Conservation (phyloP, 371 early-diverging fungal genomes). For the Chytridium lagenaria region DNA sequence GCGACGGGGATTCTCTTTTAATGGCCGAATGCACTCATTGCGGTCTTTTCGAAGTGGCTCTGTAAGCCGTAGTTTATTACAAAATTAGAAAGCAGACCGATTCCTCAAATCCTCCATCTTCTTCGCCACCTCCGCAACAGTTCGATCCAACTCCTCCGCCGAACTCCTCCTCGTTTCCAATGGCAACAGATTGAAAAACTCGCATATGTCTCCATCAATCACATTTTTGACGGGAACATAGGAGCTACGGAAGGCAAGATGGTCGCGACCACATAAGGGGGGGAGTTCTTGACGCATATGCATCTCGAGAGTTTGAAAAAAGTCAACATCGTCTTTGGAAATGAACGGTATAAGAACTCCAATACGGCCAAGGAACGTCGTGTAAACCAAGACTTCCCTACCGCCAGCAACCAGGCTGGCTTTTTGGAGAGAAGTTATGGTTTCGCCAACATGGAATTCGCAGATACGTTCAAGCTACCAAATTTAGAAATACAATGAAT, state of each 20-base stretch:
- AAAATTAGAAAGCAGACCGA: constrained; percentile 52
- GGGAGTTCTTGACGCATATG: constrained; percentile 79
- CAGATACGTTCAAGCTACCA: constrained; percentile 63
- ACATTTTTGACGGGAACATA: constrained; percentile 83
- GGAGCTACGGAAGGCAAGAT: constrained; percentile 79
- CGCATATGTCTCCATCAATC: constrained; percentile 94
- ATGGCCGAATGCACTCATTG: not conserved
- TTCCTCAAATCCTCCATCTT: constrained; percentile 78
- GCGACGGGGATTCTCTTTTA: not conserved
- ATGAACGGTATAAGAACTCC: constrained; percentile 86
- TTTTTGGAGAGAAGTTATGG: constrained; percentile 79
- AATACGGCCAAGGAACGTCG: constrained; percentile 84
- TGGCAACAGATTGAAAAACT: constrained; percentile 72
- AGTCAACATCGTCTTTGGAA: constrained; percentile 88
- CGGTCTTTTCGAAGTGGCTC: not conserved
- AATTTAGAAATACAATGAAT: too few relatives aligned
- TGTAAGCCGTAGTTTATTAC: not conserved
- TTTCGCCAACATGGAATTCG: constrained; percentile 87
- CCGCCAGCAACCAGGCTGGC: constrained; percentile 83
- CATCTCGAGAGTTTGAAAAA: constrained; percentile 92
- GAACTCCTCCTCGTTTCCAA: constrained; percentile 72
- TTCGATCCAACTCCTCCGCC: constrained; percentile 89
- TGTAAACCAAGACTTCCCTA: constrained; percentile 83
- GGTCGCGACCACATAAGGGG: constrained; percentile 89
- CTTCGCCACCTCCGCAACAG: constrained; percentile 84